phyloP scores from a whole-genome alignment of 2,329 filamentous ascomycete species.

The Colletotrichum godetiae region DNA sequence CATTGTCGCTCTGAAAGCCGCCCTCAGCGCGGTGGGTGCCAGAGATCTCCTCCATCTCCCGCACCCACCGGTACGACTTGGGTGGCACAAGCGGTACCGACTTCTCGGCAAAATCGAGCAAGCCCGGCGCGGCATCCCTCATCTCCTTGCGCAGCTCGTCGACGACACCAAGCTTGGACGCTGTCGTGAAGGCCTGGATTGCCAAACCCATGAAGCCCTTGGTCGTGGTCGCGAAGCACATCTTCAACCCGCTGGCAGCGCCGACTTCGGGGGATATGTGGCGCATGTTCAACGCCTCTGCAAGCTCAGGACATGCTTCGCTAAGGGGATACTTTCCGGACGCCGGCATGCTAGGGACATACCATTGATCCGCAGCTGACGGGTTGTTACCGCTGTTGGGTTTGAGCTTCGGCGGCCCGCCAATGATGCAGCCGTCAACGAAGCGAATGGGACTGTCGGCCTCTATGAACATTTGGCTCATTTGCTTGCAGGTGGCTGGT shows the following conservation, averaged over 20 bases:
- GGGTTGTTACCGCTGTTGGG: conserved; percentile 1
- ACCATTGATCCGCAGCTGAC: conserved; percentile 45
- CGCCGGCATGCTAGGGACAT: conserved; percentile 55
- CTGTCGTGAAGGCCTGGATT: conserved; percentile 78
- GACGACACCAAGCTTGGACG: conserved; percentile 70
- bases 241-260: conserved; percentile 70
- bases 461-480: conserved; percentile 56
- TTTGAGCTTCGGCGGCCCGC: conserved; percentile 58
- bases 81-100: conserved; percentile 71
- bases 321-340: conserved; percentile 60
- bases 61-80: conserved; percentile 84
- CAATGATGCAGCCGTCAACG: conserved; percentile 70
- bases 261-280: conserved; percentile 63
- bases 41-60: conserved; percentile 82
- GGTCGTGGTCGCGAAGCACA: conserved; percentile 70
- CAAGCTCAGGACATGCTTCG: conserved; percentile 52
- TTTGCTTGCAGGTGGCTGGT: conserved; percentile 60
- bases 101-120: conserved; percentile 57
- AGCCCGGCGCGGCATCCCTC: conserved; percentile 57
- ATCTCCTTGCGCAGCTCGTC: conserved; percentile 68
- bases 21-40: conserved; percentile 73
- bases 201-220: conserved; percentile 77
- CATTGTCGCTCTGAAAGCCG: conserved; percentile 62
- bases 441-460: conserved; percentile 56
- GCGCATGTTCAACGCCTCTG: conserved; percentile 57